Conservation (phyloP, 1,139 yeast genomes). For the Scheffersomyces insectosa region DNA sequence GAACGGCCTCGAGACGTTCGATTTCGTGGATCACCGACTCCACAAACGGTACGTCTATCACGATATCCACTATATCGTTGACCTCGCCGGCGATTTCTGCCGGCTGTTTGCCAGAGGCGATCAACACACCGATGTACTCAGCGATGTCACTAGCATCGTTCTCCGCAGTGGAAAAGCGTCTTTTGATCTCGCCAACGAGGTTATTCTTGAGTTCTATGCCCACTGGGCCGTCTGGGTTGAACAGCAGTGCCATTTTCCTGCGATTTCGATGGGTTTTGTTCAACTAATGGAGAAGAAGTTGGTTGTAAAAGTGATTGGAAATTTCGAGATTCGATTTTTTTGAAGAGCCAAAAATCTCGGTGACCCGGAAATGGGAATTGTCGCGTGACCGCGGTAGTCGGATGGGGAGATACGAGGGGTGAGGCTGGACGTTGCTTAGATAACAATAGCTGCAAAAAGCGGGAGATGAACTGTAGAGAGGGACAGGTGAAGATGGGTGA, state of each 20-base stretch:
- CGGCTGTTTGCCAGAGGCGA: slow-evolving; percentile 68
- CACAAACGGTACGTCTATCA: slow-evolving; percentile 52
- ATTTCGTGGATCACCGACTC: slow-evolving; percentile 59
- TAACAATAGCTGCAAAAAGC: no score
- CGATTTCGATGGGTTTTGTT: neutral
- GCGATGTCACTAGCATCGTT: slow-evolving; percentile 82
- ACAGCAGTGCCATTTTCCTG: slow-evolving; percentile 22
- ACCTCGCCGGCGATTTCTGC: slow-evolving; percentile 68
- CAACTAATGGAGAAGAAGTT: slow-evolving; percentile 1
- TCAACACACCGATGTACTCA: slow-evolving; percentile 72
- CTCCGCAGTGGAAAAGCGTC: slow-evolving; percentile 28
- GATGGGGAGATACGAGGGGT: neutral
- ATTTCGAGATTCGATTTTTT: neutral
- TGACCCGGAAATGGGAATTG: neutral
- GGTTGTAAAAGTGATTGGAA: neutral
- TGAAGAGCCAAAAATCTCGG: no score
- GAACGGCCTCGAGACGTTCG: slow-evolving; percentile 30
- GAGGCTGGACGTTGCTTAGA: no score
- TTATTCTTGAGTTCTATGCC: slow-evolving; percentile 39
- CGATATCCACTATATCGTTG: slow-evolving; percentile 62
- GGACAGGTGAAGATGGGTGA: no score
- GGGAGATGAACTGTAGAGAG: no score
- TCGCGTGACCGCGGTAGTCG: neutral
- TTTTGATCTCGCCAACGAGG: slow-evolving; percentile 38
- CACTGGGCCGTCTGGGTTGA: slow-evolving; percentile 45